These are phyloP conservation scores for Fomitopsis pulvina DNA, from an alignment of 768 basidiomycete genomes.

Conservation along the genomic window DNA sequence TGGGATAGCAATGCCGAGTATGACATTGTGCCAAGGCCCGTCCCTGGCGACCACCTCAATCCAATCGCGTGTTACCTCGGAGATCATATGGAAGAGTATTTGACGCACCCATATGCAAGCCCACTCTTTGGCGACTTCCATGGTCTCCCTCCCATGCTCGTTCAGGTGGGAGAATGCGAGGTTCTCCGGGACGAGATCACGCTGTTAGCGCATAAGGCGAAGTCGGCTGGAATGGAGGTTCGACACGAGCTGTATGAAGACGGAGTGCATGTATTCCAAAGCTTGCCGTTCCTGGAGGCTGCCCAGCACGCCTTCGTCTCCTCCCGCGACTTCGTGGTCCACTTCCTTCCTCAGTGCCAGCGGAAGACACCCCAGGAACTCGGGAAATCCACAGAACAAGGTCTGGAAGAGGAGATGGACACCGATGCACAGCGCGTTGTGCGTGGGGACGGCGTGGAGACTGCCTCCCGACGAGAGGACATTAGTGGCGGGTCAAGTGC, in stretches of 20 bases:
- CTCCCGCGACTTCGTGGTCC: constrained; percentile 62
- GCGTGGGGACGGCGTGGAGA: constrained; percentile 65
- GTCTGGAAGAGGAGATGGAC: constrained; percentile 64
- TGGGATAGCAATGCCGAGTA: constrained; percentile 90
- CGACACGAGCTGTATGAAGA: constrained; percentile 89
- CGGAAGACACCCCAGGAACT: constrained; percentile 45
- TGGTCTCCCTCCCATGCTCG: constrained; percentile 83
- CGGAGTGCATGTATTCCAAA: constrained; percentile 90
- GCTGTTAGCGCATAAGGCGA: constrained; percentile 89
- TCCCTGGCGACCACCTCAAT: constrained; percentile 77
- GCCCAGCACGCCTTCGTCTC: constrained; percentile 63
- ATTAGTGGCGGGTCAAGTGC: constrained; percentile 7
- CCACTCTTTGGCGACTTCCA: constrained; percentile 88
- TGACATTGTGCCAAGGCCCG: constrained; percentile 74
- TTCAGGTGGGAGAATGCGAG: constrained; percentile 92
- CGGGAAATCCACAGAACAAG: constrained; percentile 46
- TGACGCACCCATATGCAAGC: constrained; percentile 95
- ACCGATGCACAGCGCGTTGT: constrained; percentile 63
- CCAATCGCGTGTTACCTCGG: constrained; percentile 94
- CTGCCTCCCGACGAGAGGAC: constrained; percentile 17
- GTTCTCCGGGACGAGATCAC: constrained; percentile 93
- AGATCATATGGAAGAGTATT: constrained; percentile 65
- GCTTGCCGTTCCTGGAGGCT: constrained; percentile 71
- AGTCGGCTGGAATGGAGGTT: constrained; percentile 77
- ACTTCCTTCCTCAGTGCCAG: constrained; percentile 49